Base-by-base conservation (phyloP, 345 rosid species). In the Arabidopsis arenosa region DNA sequence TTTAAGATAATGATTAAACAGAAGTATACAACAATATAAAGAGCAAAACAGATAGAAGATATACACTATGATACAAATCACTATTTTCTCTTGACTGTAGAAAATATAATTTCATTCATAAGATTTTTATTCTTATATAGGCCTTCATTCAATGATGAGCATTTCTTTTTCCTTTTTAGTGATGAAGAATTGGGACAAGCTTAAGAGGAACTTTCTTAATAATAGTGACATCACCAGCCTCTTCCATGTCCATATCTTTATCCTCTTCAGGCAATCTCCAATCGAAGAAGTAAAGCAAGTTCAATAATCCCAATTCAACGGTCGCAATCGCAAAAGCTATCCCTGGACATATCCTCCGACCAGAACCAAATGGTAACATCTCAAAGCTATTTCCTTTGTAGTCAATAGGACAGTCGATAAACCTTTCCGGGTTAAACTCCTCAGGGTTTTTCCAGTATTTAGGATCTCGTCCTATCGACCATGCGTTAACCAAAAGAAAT, bases 141-240 rank as follows among this genome's bases (percentile, higher is more conserved):
- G 30, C 2, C 30, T 28, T 28, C 30, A 3, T 28, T 2, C 2
- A 28, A 28, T 28, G 30, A 2, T 28, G 30, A 28, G 2, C 30
- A 28, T 13, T 14, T 14, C n/a, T 5, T 14, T 14, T 44, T 44
- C 0, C 14, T 43, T 18, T 8, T 63, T 21, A 43, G 0, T 62
- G 41, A 14, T 49, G 62, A 72, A 72, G 69, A 37, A 72, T 10
- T 12, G 76, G 70, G 43, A 63, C 7, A 73, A 73, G 62, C 26
- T 52, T 52, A 63, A 73, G 76, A 63, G 76, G 69, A 73, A 40
- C 62, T 52, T 72, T 72, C 54, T 51, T 52, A 62, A 40, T 39
- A 6, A 52, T 4, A 2, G 76, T 62, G 4, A 52, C 4, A 52
- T 39, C 53, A 40, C 69, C 76, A 52, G 49, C 68, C 30, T 73